A percentile compares a stretch with the other conserved stretches of the same genome.
Conservation (phyloP, 495 filamentous ascomycete genomes). For the Penicillium goetzii region DNA sequence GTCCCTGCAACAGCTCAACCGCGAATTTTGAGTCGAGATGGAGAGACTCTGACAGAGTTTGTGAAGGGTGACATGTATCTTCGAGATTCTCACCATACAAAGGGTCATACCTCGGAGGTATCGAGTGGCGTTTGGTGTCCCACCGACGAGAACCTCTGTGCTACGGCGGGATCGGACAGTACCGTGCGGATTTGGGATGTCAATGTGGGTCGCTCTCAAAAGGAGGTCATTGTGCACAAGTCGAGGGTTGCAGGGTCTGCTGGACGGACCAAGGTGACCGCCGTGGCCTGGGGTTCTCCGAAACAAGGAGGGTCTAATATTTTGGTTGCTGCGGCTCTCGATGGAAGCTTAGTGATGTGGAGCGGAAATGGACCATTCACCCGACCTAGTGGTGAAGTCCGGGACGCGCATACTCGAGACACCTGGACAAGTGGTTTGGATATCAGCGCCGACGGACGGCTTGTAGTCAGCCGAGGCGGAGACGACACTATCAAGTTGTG, state of each 20-base stretch:
- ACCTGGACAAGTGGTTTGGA: constrained; percentile 96
- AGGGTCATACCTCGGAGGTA: constrained; percentile 90
- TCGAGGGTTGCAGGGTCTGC: constrained; percentile 82
- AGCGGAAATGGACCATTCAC: constrained; percentile 83
- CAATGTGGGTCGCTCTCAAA: constrained; percentile 82
- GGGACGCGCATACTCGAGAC: constrained; percentile 77
- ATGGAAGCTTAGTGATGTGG: constrained; percentile 93
- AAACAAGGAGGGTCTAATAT: constrained; percentile 75
- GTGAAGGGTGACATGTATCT: constrained; percentile 98
- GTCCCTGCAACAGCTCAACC: constrained; percentile 86
- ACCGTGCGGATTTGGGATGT: constrained; percentile 97
- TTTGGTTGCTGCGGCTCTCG: constrained; percentile 84
- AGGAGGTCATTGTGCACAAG: constrained; percentile 93
- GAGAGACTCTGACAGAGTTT: constrained; percentile 81
- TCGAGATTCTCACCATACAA: constrained; percentile 93
- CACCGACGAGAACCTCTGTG: constrained; percentile 75
- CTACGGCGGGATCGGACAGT: constrained; percentile 90
- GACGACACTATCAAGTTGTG: constrained; percentile 89
- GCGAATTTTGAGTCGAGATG: constrained; percentile 85
- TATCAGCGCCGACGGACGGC: constrained; percentile 85
- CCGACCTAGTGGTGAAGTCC: constrained; percentile 83
- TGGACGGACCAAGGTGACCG: constrained; percentile 91
- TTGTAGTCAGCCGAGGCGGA: constrained; percentile 86
- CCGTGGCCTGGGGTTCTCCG: constrained; percentile 83
- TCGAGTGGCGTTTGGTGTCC: constrained; percentile 89